These are phyloP conservation scores for Floccularia luteovirens DNA, from an alignment of 768 basidiomycete species.

Conservation along the genomic window DNA sequence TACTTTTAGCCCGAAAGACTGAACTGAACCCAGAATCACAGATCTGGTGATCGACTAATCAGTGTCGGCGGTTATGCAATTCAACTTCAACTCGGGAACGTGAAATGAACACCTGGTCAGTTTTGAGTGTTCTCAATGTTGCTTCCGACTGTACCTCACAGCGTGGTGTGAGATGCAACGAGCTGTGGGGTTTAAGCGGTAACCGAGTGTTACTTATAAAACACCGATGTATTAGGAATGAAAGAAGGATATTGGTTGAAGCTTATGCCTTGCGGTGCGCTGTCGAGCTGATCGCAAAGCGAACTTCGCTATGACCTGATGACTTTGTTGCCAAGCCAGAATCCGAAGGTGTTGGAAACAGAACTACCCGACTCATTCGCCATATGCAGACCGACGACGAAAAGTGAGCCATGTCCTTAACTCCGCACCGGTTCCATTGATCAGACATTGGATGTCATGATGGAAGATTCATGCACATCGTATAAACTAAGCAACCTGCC, in stretches of 20 bases:
- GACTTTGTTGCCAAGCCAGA: constrained; percentile 3
- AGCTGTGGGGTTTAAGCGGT: constrained; percentile 20
- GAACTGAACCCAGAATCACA: no score
- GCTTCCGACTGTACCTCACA: not conserved
- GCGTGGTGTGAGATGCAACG: not conserved
- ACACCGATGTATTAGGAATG: no score
- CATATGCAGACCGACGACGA: not conserved
- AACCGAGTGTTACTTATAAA: not conserved
- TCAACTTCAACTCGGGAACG: no score
- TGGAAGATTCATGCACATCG: constrained; percentile 5
- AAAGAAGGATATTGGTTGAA: no score
- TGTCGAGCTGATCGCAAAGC: not conserved
- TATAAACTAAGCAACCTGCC: constrained; percentile 4
- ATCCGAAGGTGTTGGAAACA: constrained; percentile 1
- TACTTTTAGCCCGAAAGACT: no score
- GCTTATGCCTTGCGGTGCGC: no score
- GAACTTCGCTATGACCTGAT: not conserved
- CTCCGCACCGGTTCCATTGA: constrained; percentile 19
- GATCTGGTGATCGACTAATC: no score
- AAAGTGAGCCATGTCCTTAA: constrained; percentile 11
- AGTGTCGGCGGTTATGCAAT: no score
- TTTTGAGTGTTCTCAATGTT: no score
- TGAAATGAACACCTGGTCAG: no score
- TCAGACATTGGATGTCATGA: constrained; percentile 7
- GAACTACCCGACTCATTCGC: not conserved